A percentile compares a stretch with the other conserved stretches of the same genome.
These are phyloP conservation scores for Pterula multifida DNA, from an alignment of 1,284 basidiomycete genomes.

Conservation along the genomic window DNA sequence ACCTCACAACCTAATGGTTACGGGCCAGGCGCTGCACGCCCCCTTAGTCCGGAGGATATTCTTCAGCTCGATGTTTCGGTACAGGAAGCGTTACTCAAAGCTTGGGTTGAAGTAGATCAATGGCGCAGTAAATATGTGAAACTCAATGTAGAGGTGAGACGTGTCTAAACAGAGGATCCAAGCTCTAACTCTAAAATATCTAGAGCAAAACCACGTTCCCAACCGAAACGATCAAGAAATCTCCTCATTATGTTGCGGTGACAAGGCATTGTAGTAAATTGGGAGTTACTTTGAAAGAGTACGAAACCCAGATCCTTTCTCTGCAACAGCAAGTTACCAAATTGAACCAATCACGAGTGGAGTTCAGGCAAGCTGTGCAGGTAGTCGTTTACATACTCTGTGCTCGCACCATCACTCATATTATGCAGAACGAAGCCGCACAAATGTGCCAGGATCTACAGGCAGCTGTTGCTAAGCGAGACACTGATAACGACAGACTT, in stretches of 20 bases:
- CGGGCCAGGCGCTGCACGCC: too few species aligned
- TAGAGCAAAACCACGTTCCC: constrained; percentile 32
- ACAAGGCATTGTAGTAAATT: constrained; percentile 31
- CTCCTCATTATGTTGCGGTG: constrained; percentile 36
- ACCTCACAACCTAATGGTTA: not conserved
- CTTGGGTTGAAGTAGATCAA: not conserved
- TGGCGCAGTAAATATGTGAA: not conserved
- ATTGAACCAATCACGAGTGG: constrained; percentile 25
- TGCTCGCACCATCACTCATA: constrained; percentile 11
- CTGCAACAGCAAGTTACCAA: constrained; percentile 29
- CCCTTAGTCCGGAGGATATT: too few species aligned
- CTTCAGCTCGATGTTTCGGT: too few species aligned
- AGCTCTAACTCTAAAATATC: constrained; percentile 8
- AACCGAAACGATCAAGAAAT: constrained; percentile 31
- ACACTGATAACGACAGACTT: constrained; percentile 65
- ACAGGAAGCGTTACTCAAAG: not conserved
- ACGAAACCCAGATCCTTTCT: constrained; percentile 20
- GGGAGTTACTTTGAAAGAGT: constrained; percentile 26
- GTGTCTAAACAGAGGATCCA: too few species aligned
- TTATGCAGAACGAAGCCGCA: constrained; percentile 23
- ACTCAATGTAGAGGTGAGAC: not conserved
- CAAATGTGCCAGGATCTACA: constrained; percentile 46
- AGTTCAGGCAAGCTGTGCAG: constrained; percentile 35
- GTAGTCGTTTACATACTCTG: too few species aligned
- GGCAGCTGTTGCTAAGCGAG: constrained; percentile 46